These are phyloP conservation scores for Lipomyces mesembrius DNA, from an alignment of 805 yeast species.

Conservation along the genomic window DNA sequence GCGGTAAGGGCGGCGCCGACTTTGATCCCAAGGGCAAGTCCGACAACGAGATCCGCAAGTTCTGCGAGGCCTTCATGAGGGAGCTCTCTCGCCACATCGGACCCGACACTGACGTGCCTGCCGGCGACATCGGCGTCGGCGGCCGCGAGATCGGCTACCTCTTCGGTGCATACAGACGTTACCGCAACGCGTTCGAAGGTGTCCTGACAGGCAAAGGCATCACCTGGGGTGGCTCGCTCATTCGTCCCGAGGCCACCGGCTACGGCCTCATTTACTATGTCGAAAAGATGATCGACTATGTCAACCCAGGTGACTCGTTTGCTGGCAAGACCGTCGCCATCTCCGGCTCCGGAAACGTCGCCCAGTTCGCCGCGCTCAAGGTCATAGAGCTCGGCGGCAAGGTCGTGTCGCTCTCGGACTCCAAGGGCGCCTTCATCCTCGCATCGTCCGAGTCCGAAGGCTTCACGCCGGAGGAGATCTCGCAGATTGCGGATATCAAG, in stretches of 20 bases:
- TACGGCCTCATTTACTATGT: slow-evolving; percentile 96
- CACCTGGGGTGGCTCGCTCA: slow-evolving; percentile 98
- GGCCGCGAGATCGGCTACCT: slow-evolving; percentile 94
- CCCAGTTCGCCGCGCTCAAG: slow-evolving; percentile 98
- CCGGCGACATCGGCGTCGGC: slow-evolving; percentile 99
- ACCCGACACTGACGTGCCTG: slow-evolving; percentile 97
- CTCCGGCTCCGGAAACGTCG: slow-evolving; percentile 99
- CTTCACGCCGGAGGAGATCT: slow-evolving; percentile 80
- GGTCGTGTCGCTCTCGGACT: slow-evolving; percentile 92
- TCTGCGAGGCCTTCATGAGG: slow-evolving; percentile 94
- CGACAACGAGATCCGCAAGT: slow-evolving; percentile 92
- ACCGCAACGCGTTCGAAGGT: slow-evolving; percentile 94
- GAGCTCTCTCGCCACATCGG: slow-evolving; percentile 96
- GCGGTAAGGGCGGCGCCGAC: slow-evolving; percentile 99
- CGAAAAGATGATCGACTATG: slow-evolving; percentile 95
- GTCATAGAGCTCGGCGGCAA: slow-evolving; percentile 95
- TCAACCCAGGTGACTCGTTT: slow-evolving; percentile 72
- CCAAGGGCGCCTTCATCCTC: slow-evolving; percentile 80
- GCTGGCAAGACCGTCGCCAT: slow-evolving; percentile 93
- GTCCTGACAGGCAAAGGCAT: slow-evolving; percentile 97
- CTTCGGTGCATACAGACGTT: slow-evolving; percentile 94
- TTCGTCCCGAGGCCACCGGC: slow-evolving; percentile 99
- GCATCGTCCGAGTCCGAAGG: slow-evolving; percentile 63
- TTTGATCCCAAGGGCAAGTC: slow-evolving; percentile 96
- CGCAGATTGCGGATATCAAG: slow-evolving; percentile 78